A percentile compares a stretch with the other conserved stretches of the same genome.
Conservation (phyloP, 192 early-diverging fungal species). For the Mortierella claussenii region DNA sequence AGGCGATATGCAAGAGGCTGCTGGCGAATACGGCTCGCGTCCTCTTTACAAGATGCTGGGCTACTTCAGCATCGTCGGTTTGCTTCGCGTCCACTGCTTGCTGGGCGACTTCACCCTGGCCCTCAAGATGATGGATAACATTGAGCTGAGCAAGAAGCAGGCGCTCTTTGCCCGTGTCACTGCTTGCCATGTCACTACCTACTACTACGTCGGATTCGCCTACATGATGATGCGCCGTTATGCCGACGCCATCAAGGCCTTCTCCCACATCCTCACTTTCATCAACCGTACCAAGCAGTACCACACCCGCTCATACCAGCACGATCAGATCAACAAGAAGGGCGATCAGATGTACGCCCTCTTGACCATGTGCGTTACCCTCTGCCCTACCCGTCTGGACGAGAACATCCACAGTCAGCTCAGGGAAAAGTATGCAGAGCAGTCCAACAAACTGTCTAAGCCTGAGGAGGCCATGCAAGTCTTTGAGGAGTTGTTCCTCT, state of each 20-base stretch:
- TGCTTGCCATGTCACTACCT: conserved; percentile 97
- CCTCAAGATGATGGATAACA: conserved; percentile 95
- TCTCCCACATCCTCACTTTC: conserved; percentile 90
- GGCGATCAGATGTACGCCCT: conserved; percentile 97
- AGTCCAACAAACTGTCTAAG: conserved; percentile 71
- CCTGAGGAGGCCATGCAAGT: conserved; percentile 84
- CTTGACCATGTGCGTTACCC: conserved; percentile 87
- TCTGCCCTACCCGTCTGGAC: conserved; percentile 94
- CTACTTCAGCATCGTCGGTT: conserved; percentile 94
- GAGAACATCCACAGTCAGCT: conserved; percentile 90
- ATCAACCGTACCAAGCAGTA: conserved; percentile 94
- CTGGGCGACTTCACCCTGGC: conserved; percentile 96
- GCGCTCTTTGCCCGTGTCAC: conserved; percentile 95
- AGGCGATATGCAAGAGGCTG: conserved; percentile 87
- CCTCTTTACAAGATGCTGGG: conserved; percentile 97
- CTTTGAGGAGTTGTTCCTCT: conserved; percentile 91
- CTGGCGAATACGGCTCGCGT: conserved; percentile 88
- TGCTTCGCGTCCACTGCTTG: conserved; percentile 94
- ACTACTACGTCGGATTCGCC: conserved; percentile 97
- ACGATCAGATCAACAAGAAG: conserved; percentile 91
- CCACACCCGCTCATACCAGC: conserved; percentile 91
- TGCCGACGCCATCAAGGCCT: conserved; percentile 93
- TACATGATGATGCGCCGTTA: conserved; percentile 99
- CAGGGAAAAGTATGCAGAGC: conserved; percentile 94
- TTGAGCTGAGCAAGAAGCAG: conserved; percentile 91